Conservation (phyloP, 371 early-diverging fungal genomes). For the Chytridium lagenaria region DNA sequence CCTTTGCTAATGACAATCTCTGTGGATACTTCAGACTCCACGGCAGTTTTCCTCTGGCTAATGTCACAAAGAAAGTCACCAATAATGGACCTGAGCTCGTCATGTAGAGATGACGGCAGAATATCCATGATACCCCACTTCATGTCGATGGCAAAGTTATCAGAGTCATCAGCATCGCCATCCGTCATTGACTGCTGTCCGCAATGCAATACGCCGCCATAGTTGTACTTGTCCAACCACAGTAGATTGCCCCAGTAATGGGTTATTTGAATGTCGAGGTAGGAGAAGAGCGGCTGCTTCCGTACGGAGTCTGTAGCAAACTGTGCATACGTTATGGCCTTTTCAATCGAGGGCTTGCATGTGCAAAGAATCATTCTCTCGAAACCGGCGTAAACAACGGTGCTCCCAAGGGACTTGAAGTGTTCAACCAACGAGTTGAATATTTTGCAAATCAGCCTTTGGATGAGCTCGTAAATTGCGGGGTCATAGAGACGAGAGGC, state of each 20-base stretch:
- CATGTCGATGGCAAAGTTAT: constrained; percentile 64
- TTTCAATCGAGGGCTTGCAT: constrained; percentile 71
- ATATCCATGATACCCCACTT: constrained; percentile 90
- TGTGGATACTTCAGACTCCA: background rate
- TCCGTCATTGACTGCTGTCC: constrained; percentile 21
- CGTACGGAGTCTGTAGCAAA: constrained; percentile 75
- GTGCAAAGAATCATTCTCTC: constrained; percentile 83
- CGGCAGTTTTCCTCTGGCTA: constrained; percentile 24
- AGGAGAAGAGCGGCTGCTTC: constrained; percentile 76
- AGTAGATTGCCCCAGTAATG: constrained; percentile 81
- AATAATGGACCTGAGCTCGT: constrained; percentile 60
- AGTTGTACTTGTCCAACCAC: constrained; percentile 94
- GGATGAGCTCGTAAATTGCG: constrained; percentile 74
- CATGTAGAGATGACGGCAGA: constrained; percentile 77
- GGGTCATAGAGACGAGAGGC: constrained; percentile 85
- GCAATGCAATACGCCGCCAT: constrained; percentile 70
- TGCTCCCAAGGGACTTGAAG: constrained; percentile 76
- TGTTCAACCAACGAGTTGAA: constrained; percentile 83
- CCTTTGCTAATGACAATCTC: constrained; percentile 12
- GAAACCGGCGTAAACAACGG: constrained; percentile 79
- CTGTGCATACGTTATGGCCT: constrained; percentile 73
- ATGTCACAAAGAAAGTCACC: constrained; percentile 47
- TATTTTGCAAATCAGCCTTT: constrained; percentile 87
- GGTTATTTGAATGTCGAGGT: constrained; percentile 65
- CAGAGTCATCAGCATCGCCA: constrained; percentile 34